Evolutionary conservation across 2,329 filamentous ascomycete genomes (phyloP).

Genomic region (Leptosphaerulina australis): DNA sequence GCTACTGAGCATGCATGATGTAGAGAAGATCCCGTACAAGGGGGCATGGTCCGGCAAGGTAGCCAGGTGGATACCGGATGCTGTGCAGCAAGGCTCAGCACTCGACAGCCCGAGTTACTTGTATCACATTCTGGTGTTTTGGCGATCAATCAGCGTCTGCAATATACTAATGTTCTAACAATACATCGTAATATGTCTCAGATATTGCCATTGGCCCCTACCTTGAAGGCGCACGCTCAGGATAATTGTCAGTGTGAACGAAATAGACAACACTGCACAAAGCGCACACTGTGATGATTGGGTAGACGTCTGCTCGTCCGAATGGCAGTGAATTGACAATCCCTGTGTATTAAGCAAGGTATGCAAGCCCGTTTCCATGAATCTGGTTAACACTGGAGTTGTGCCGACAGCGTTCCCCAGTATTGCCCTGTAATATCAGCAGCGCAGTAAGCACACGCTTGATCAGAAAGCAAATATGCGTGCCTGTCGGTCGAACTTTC

Average conservation of each 20-base stretch:
- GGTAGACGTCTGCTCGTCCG: not conserved
- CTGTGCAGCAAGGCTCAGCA: conserved; percentile 47
- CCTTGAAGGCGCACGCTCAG: too few species aligned
- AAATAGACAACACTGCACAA: too few species aligned
- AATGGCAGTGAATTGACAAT: too few species aligned
- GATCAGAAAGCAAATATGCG: not conserved
- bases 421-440: not conserved
- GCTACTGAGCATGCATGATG: conserved; percentile 31
- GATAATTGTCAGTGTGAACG: too few species aligned
- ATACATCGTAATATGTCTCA: too few species aligned
- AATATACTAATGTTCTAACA: too few species aligned
- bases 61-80: conserved; percentile 45
- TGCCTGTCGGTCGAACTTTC: not conserved
- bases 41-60: conserved; percentile 32
- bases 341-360: not conserved
- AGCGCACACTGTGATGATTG: too few species aligned
- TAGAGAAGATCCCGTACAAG: conserved; percentile 44
- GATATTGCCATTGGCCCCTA: too few species aligned
- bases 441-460: not conserved
- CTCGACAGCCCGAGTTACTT: too few species aligned
- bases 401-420: not conserved
- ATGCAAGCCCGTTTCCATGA: not conserved
- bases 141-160: too few species aligned
- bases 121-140: conserved; percentile 47
- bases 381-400: not conserved